Evolutionary conservation across 164 flowering plant species (phyloP), one percentile per base, ranked within the genome.

Genomic region (Sextonia rubra): DNA sequence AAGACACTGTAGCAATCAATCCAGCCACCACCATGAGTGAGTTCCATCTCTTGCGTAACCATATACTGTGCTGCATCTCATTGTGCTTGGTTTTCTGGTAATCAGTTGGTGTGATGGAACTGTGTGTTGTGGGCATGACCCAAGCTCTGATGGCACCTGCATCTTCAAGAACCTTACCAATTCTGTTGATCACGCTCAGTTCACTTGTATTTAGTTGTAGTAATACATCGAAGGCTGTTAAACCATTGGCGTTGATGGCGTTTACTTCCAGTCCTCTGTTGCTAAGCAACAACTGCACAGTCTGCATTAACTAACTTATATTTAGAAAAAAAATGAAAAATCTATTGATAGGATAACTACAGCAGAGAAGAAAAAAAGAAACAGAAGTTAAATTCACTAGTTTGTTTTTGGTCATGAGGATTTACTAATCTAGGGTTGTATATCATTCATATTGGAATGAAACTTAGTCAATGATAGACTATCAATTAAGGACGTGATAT

Each of bases 1-100:
- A n/a, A n/a, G n/a, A n/a, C n/a, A 12, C 15, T 12, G 66, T 74
- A 29, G 78, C 80, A 14, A 66, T 69, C 11, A 77, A 73, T 24
- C 67, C 68, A 2, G 80, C 80, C 0, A 75, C 78, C 32, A 74
- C 73, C 70, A 77, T 71, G 2, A 75, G 58, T 15, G 52, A 60
- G 47, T 49, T 60, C 68, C 58, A 47, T 12, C 7, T 18, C n/a
- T 60, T 22, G 29, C 60, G 29, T 22, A 7, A 0, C 44, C 7
- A 32, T 27, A 4, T 25, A 48, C 7, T 56, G 26, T 26, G 37
- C 4, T 17, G 12, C 17, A 20, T 64, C 27, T 27, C 27, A 26
- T 17, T 27, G 30, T 1, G 9, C 6, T 64, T 64, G 7, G 1
- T 26, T 6, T 12, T 18, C 6, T 14, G 7, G 20, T 7, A 44